Percentiles rank a stretch among this genome's conserved stretches.
phyloP scores from a whole-genome alignment of 1,284 basidiomycete genomes.

The Gomphus bonarii region DNA sequence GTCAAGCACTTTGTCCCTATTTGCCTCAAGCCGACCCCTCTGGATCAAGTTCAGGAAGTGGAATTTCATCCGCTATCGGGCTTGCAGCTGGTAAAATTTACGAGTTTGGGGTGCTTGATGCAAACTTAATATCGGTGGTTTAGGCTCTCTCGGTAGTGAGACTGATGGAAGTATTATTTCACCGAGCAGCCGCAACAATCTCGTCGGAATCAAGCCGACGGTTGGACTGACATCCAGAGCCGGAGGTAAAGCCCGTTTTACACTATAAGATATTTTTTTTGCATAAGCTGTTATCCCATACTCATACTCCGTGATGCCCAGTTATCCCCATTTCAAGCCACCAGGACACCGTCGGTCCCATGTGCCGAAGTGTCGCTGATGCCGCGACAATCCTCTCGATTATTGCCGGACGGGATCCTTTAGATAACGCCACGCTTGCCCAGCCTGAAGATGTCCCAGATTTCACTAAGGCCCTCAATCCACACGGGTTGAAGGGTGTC shows the following conservation, averaged over 20 bases:
- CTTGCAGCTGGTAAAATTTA: conserved; percentile 11
- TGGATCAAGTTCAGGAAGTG: conserved; percentile 15
- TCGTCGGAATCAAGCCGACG: conserved; percentile 44
- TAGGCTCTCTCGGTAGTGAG: conserved; percentile 16
- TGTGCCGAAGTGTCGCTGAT: conserved; percentile 37
- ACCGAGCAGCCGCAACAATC: conserved; percentile 30
- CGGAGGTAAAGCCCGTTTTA: conserved; percentile 27
- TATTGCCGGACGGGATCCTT: conserved; percentile 35
- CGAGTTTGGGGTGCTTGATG: not conserved
- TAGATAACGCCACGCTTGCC: conserved; percentile 33
- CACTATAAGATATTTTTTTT: no score
- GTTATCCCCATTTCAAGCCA: conserved; percentile 40
- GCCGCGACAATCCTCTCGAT: conserved; percentile 31
- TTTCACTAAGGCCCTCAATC: conserved; percentile 27
- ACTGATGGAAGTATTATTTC: conserved; percentile 18
- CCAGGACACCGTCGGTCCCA: conserved; percentile 41
- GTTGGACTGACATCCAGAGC: conserved; percentile 40
- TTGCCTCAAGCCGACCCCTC: conserved; percentile 23
- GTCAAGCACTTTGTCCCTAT: conserved; percentile 29
- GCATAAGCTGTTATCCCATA: not conserved
- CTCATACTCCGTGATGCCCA: conserved; percentile 12
- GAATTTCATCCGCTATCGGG: conserved; percentile 13
- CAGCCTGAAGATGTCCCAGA: conserved; percentile 20
- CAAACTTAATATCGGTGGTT: not conserved
- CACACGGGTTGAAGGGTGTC: conserved; percentile 26